Base-by-base conservation (phyloP, 768 basidiomycete genomes). In the Lactifluus echinatus region DNA sequence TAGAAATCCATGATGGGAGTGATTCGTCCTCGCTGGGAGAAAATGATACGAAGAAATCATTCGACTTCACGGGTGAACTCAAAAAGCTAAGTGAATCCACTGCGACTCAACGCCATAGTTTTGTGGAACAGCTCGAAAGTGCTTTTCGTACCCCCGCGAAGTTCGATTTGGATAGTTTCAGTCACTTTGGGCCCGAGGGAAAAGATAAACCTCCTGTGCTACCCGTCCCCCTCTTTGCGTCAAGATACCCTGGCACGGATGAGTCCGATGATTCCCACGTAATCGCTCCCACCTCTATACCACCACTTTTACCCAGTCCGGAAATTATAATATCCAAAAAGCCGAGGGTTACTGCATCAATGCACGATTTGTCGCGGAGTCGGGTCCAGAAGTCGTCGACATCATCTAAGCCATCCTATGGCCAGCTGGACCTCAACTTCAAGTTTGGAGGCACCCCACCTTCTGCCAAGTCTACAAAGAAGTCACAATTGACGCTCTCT, bases 51-150 rank as follows among this genome's bases (percentile, higher is more conserved):
- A 88, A 84, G 72, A 85, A 79, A 64, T 86, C 83, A 1, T 92
- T 91, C 59, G 89, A 92, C 65, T 92, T 91, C 65, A 92, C 89
- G 0, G 86, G 84, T 37, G 89, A 90, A 67, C 69, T 91, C 51
- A 71, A 77, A 68, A 82, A 73, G 64, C 74, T 91, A 48, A 83
- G 85, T 52, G 83, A 87, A 63, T 83, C 81, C 6, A 84, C 85
- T 33, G 86, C 65, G 1, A 83, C 82, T 1, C 82, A 88, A 65
- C 72, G 87, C 10, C 74, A 69, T 12, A 90, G 88, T 69, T 92
- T 92, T 65, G 84, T 91, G 3, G 87, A 89, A 68, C 71, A 92
- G 69, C 71, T 90, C 23, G 89, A 90, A 72, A 83, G 75, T 50
- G 87, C 88, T 1, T 91, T 91, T 74, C 76, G 80, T 60, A 87